A percentile compares a stretch with the other conserved stretches of the same genome.
Evolutionary conservation across 176 grass and related monocot species (phyloP).

Genomic region (Rhynchospora tenuis): DNA sequence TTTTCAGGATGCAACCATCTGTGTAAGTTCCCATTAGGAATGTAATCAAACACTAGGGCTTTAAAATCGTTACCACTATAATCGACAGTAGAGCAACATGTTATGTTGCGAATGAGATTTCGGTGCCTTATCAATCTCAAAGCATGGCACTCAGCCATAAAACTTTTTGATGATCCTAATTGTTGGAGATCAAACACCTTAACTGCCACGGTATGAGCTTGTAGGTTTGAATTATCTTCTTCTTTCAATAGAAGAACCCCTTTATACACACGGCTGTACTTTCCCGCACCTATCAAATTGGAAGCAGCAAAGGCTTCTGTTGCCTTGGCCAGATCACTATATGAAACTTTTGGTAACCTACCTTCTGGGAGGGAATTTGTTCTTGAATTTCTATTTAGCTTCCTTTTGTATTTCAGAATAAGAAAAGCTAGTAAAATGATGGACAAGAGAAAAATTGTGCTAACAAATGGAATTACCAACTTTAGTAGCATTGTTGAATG

Average conservation of each 20-base stretch:
- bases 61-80: conserved; percentile 32
- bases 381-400: neutral
- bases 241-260: conserved; percentile 13
- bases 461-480: conserved; percentile 1
- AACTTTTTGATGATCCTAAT: conserved; percentile 30
- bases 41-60: conserved; percentile 47
- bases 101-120: conserved; percentile 39
- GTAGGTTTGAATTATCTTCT: neutral
- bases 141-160: conserved; percentile 42
- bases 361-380: neutral
- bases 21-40: conserved; percentile 37
- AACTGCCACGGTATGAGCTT: conserved; percentile 22
- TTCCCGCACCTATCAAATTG: conserved; percentile 40
- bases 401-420: conserved; percentile 14
- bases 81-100: conserved; percentile 39
- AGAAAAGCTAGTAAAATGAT: neutral
- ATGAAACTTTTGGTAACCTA: conserved; percentile 36
- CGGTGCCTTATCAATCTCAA: conserved; percentile 34
- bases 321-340: conserved; percentile 27
- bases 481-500: neutral
- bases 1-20: conserved; percentile 34
- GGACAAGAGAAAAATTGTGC: neutral
- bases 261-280: conserved; percentile 40
- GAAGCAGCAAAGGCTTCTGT: conserved; percentile 25
- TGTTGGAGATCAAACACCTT: conserved; percentile 42